Base-by-base conservation (phyloP, 352 stramenopile genomes). In the Thraustotheca clavata region DNA sequence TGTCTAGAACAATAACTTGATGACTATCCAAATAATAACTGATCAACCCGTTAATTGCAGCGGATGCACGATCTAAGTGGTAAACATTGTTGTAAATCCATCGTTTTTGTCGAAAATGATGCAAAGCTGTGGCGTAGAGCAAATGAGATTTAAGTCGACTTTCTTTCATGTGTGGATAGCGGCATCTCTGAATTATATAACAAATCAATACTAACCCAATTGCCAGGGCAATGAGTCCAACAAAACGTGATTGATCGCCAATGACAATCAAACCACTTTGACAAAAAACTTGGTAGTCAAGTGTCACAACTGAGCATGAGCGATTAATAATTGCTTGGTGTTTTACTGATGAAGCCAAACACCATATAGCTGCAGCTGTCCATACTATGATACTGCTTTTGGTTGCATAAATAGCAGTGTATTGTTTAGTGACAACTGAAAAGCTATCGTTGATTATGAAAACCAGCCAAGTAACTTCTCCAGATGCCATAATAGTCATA, bases 381-480 rank as follows among this genome's bases (percentile, higher is more conserved):
- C 38, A 65, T 24, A 65, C 38, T 20, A 38, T 14, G 3, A 36
- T 4, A 22, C 20, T 65, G 38, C 35, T 40, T 9, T 27, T 49
- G 6, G 52, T 29, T 4, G 22, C 29, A 29, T 61, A 61, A 26
- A 49, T 49, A 12, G n/a, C n/a, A 11, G 22, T 61, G 52, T 61
- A 47, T 24, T 61, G 35, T 8, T 29, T 16, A 1, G 52, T 47
- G 16, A 22, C 29, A 20, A 29, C 34, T 11, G 36, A 65, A 20
- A 65, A 65, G 7, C 36, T 26, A 46, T 65, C 57, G 57, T 65
- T 65, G 38, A 65, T n/a, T 29, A 65, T 54, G 38, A 54, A 65
- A 20, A 54, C 57, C n/a, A 65, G 6, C 57, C 57, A 65, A 6
- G 31, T 24, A 2, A 31, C 46, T 32, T 65, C 57, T 11, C 57